Base-by-base conservation (phyloP, 495 filamentous ascomycete species). In the Amphirosellinia nigrospora region DNA sequence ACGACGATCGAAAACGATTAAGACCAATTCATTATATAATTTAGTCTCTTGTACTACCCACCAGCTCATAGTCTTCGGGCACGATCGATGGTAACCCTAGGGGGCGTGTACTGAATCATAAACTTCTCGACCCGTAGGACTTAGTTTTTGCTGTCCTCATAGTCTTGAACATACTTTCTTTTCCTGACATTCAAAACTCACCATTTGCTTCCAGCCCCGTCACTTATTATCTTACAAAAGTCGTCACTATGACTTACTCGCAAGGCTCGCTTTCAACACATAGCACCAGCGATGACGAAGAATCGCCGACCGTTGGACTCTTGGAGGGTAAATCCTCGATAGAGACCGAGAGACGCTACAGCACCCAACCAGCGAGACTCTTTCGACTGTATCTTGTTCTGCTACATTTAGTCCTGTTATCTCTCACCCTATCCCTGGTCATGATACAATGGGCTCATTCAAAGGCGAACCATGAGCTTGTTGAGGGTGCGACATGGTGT, bases 311-410 rank as follows among this genome's bases (percentile, higher is more conserved):
- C 41, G 13, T 43, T 43, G 11, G 41, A 19, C 41, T 43, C 41
- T 15, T 43, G 41, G 41, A 43, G 15, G 41, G 41, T 43, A 43
- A 43, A 43, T 43, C 41, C 41, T 43, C 41, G 41, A 43, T 43
- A 15, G 19, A 15, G 4, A 43, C 13, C 41, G 41, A 43, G 41
- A 43, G 41, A 43, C 13, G 41, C 41, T 4, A 5, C 15, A 19
- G 15, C 53, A n/a, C 8, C 23, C 11, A 56, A 34, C 23, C 26
- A 16, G 5, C 53, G 53, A 56, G 26, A 56, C 30, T 56, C 23
- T 56, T 56, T 56, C 28, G 53, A 34, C 53, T 56, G 28, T 56
- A 56, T 56, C 15, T 56, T 30, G 23, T 56, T 34, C 26, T 56
- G 19, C 26, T 56, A 30, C 53, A 56, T 56, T 30, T 34, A 34